These are phyloP conservation scores for Opeltia flavorubescens DNA, from an alignment of 495 filamentous ascomycete species.

Conservation along the genomic window DNA sequence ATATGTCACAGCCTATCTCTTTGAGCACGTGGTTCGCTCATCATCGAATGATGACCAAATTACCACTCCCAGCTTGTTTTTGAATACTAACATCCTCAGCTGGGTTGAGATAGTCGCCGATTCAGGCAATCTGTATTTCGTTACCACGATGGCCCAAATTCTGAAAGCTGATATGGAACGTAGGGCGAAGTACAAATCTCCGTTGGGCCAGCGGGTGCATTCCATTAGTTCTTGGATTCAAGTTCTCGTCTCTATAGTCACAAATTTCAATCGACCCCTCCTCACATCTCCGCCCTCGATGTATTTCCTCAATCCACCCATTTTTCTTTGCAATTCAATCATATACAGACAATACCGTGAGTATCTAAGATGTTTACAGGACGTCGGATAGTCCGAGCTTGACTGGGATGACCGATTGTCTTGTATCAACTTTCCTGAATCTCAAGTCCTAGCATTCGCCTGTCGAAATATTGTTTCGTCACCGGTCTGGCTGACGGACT, in stretches of 20 bases:
- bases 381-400: constrained; percentile 14
- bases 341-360: constrained; percentile 15
- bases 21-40: constrained; percentile 18
- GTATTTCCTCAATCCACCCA: constrained; percentile 19
- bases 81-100: constrained; percentile 19
- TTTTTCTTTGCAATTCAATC: constrained; percentile 23
- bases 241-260: constrained; percentile 19
- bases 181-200: constrained; percentile 13
- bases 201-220: constrained; percentile 10
- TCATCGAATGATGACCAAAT: constrained; percentile 6
- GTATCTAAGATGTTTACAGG: constrained; percentile 6
- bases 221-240: constrained; percentile 16
- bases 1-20: constrained; percentile 21
- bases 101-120: constrained; percentile 26
- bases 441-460: constrained; percentile 14
- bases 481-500: constrained; percentile 6
- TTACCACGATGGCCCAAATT: constrained; percentile 20
- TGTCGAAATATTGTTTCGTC: constrained; percentile 9
- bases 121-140: constrained; percentile 12
- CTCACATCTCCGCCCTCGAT: constrained; percentile 16
- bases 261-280: constrained; percentile 18
- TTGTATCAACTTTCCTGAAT: constrained; percentile 14
- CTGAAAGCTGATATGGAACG: constrained; percentile 18
- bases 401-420: constrained; percentile 22
- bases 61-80: constrained; percentile 16